Percentiles rank a stretch among this genome's conserved stretches.
Conservation (phyloP, 2,329 filamentous ascomycete genomes). For the Bipolaris zeicola region DNA sequence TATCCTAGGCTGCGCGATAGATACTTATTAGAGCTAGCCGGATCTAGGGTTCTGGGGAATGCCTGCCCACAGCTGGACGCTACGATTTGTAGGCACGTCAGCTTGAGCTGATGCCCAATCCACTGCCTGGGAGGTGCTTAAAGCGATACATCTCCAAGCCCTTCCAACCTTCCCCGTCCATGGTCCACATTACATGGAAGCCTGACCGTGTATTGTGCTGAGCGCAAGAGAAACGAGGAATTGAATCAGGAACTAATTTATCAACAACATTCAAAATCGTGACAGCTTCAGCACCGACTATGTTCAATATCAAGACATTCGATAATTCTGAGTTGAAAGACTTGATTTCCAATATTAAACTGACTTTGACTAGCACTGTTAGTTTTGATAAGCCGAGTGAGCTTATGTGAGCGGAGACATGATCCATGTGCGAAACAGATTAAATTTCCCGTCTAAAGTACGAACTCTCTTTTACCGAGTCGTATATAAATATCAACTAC, state of each 20-base stretch:
- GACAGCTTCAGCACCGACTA: background rate
- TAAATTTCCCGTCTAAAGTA: too few relatives aligned
- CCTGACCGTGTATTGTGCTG: background rate
- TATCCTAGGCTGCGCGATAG: background rate
- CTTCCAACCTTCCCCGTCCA: background rate
- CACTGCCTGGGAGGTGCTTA: background rate
- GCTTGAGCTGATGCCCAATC: background rate
- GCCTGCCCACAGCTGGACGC: too few relatives aligned
- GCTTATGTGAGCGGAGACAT: too few relatives aligned
- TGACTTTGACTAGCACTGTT: too few relatives aligned
- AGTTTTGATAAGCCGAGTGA: too few relatives aligned
- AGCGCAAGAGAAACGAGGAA: background rate
- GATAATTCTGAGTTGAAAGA: background rate
- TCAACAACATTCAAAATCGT: background rate
- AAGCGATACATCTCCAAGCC: background rate
- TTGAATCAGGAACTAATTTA: background rate
- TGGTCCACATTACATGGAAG: background rate
- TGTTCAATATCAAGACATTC: background rate
- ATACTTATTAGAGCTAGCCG: background rate
- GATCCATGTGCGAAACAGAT: too few relatives aligned
- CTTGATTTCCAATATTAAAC: too few relatives aligned
- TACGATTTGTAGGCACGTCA: background rate
- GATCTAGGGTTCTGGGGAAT: too few relatives aligned
- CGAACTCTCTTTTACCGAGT: too few relatives aligned
- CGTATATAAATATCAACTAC: too few relatives aligned